Evolutionary conservation across 257 asterid species (phyloP), one percentile per base, ranked within the genome.

Genomic region (Ilex asprella): DNA sequence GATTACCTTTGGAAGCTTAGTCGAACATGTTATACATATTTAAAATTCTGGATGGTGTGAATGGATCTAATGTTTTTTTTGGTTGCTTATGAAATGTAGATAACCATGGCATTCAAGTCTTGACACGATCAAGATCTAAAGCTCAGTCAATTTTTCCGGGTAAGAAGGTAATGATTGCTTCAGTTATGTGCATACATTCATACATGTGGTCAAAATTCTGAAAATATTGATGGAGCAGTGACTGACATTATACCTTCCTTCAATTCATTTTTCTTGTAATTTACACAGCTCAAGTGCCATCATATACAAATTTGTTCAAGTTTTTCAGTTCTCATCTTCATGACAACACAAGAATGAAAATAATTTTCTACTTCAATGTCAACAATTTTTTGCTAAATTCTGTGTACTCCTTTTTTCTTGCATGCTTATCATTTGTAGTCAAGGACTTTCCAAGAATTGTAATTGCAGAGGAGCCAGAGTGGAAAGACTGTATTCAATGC

Each of bases 131-230:
- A 31, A 85, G 68, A 75, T 76, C 93, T 52, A 92, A 76, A 52
- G 96, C 97, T 53, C 81, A 62, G 60, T 76, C 86, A 31, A 74
- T 83, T 76, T 92, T 89, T 78, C 91, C 97, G 68, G 98, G 98
- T 92, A 92, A 86, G 97, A 83, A 91, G 95, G 92, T 86, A 88
- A 91, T 77, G 78, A 71, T 79, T 76, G 67, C 69, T 64, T 73
- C 65, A 69, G 51, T 69, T 57, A 56, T 16, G 30, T 54, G 62
- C 5, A 8, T 4, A 35, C 32, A 47, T 32, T 55, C 64, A 16
- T 30, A 27, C 16, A 43, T 49, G 27, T 39, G 53, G 29, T 30
- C 16, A 14, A 10, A 5, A 5, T 46, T 46, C 8, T 35, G 5
- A 35, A 35, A 35, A 2, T 35, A 3, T 35, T 35, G 41, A 21